Base-by-base conservation (phyloP, 257 asterid genomes). In the Solanum bulbocastanum region DNA sequence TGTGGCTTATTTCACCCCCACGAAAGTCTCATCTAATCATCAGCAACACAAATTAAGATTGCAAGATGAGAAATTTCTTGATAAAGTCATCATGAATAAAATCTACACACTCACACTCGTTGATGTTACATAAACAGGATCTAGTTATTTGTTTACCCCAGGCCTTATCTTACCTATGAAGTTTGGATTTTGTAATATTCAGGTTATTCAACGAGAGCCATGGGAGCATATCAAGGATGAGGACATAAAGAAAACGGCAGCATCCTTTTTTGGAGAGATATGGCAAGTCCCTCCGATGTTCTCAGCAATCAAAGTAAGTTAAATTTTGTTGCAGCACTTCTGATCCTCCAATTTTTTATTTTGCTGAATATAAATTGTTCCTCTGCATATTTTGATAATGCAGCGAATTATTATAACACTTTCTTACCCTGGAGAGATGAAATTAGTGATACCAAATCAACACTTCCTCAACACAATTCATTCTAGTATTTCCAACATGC, bases 241-340 rank as follows among this genome's bases (percentile, higher is more conserved):
- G 11, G 94, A 94, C 89, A 91, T 97, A 92, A 93, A 93, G 93
- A 97, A 97, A 93, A 92, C 93, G 68, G 96, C 98, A 32, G 93
- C 95, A 72, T 92, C 99, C 84, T 94, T 97, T 92, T 89, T 90
- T 89, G 99, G 99, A 37, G 98, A 96, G 92, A 96, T 92, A 91
- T 97, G 98, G 95, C 99, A 97, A 95, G 98, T 97, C 83, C 99
- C 99, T 84, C 99, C 99, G 15, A 96, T 97, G 99, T 97, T 97
- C 93, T 97, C 99, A 40, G 99, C 99, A 88, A 96, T 97, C 89
- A 97, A 97, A 92, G 99, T 97, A 94, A 92, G 96, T 79, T 72
- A 58, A 88, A 16, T 81, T 46, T 81, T 9, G 32, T 82, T 32
- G 36, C 62, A 37, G 30, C 22, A 32, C 85, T 87, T 85, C 62